Percentiles rank a stretch among this genome's conserved stretches.
Conservation (phyloP, 495 filamentous ascomycete genomes). For the Neurospora africana region DNA sequence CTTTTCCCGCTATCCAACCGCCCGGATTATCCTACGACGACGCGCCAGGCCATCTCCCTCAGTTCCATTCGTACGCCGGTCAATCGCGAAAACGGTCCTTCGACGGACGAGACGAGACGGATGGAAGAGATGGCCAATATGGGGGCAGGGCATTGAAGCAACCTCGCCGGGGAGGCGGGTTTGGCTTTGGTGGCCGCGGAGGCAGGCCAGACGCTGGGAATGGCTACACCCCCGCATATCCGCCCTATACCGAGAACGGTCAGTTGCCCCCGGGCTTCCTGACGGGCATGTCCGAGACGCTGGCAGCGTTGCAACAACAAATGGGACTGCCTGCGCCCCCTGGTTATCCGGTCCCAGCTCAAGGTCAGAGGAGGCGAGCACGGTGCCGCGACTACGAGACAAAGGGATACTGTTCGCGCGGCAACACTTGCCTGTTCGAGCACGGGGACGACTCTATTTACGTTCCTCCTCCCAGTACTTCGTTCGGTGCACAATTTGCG, state of each 20-base stretch:
- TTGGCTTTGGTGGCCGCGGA: slow-evolving; percentile 42
- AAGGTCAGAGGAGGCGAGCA: slow-evolving; percentile 28
- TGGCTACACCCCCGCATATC: background rate
- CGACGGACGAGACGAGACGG: slow-evolving; percentile 30
- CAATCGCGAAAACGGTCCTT: slow-evolving; percentile 18
- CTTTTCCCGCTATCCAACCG: slow-evolving; percentile 1
- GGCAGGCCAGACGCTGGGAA: slow-evolving; percentile 29
- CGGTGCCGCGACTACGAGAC: slow-evolving; percentile 81
- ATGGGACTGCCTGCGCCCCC: slow-evolving; percentile 19
- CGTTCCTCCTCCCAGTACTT: background rate
- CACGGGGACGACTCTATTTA: slow-evolving; percentile 44
- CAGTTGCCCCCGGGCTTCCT: background rate
- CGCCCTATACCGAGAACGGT: background rate
- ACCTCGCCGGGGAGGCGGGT: slow-evolving; percentile 50
- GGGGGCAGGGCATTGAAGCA: slow-evolving; percentile 57
- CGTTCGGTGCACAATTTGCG: background rate
- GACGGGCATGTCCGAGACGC: background rate
- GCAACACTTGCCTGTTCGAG: slow-evolving; percentile 63
- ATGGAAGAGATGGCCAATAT: slow-evolving; percentile 16
- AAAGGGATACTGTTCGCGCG: slow-evolving; percentile 75
- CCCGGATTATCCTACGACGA: slow-evolving; percentile 19
- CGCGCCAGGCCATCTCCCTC: background rate
- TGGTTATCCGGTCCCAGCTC: slow-evolving; percentile 37
- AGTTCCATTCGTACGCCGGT: slow-evolving; percentile 5
- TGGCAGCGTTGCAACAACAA: slow-evolving; percentile 1